Conservation (phyloP, 164 flowering plant genomes). For the Sextonia rubra region DNA sequence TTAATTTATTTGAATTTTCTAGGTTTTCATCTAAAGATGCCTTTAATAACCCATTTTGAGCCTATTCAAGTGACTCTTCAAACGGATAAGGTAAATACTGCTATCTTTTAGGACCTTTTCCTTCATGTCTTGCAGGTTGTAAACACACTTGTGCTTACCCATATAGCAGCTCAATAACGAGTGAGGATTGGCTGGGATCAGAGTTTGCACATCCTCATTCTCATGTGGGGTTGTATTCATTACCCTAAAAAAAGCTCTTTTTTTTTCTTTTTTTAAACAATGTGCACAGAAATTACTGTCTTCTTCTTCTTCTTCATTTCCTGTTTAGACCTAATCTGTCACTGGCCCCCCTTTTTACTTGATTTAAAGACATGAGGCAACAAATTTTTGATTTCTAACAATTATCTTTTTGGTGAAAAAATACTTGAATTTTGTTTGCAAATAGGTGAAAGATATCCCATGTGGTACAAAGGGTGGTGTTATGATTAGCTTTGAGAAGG, state of each 20-base stretch:
- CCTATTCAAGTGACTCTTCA: slow-evolving; percentile 95
- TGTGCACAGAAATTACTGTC: not conserved
- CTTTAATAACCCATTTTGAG: slow-evolving; percentile 75
- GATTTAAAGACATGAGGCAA: not conserved
- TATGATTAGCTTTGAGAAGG: slow-evolving; percentile 88
- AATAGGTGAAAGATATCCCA: slow-evolving; percentile 89
- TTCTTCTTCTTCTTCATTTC: not conserved
- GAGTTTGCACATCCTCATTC: too few relatives aligned
- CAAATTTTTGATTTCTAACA: too few relatives aligned
- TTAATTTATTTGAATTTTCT: slow-evolving; percentile 12
- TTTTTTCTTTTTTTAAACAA: too few relatives aligned
- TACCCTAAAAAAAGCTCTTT: too few relatives aligned
- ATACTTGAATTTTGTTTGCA: not conserved
- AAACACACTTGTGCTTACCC: too few relatives aligned
- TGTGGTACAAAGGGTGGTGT: slow-evolving; percentile 99
- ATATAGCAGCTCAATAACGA: too few relatives aligned
- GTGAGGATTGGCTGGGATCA: too few relatives aligned
- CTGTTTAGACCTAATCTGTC: not conserved
- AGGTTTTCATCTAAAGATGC: slow-evolving; percentile 93
- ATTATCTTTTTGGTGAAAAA: not conserved
- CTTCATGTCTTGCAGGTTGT: not conserved
- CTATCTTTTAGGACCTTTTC: not conserved
- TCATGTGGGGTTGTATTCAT: too few relatives aligned
- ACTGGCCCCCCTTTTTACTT: not conserved
- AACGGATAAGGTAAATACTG: slow-evolving; percentile 63